phyloP scores from a whole-genome alignment of 768 basidiomycete genomes.

The Amanita jacksonii region DNA sequence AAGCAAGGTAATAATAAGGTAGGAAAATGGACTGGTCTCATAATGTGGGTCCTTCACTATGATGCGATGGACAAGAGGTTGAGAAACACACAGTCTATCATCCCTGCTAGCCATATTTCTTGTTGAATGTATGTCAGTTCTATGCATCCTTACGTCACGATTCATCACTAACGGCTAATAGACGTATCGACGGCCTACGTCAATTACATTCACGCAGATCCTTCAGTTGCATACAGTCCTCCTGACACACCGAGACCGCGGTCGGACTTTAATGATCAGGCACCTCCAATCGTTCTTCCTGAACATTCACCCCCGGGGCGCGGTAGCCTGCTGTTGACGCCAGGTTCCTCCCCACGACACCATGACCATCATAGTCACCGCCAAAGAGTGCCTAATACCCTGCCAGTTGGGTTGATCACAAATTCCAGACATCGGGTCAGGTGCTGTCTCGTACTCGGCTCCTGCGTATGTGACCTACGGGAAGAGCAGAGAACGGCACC shows the following conservation, averaged over 20 bases:
- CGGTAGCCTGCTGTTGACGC: neutral
- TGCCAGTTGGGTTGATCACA: conserved; percentile 20
- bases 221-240: conserved; percentile 40
- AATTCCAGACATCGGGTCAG: conserved; percentile 23
- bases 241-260: conserved; percentile 15
- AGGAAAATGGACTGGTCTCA: conserved; percentile 54
- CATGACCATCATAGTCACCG: neutral
- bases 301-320: neutral
- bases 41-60: conserved; percentile 47
- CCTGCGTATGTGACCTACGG: conserved; percentile 2
- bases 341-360: too few species aligned
- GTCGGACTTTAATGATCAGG: neutral
- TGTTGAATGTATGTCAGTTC: conserved; percentile 55
- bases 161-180: conserved; percentile 19
- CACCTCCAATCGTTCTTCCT: neutral
- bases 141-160: neutral
- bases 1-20: conserved; percentile 36
- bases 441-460: conserved; percentile 7
- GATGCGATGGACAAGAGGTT: neutral
- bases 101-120: conserved; percentile 68
- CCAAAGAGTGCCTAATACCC: neutral
- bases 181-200: conserved; percentile 72
- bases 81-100: conserved; percentile 39
- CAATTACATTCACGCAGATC: conserved; percentile 54
- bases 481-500: conserved; percentile 4